A percentile compares a stretch with the other conserved stretches of the same genome.
Evolutionary conservation across 768 basidiomycete species (phyloP).

Genomic region (Leccinellum luteum): DNA sequence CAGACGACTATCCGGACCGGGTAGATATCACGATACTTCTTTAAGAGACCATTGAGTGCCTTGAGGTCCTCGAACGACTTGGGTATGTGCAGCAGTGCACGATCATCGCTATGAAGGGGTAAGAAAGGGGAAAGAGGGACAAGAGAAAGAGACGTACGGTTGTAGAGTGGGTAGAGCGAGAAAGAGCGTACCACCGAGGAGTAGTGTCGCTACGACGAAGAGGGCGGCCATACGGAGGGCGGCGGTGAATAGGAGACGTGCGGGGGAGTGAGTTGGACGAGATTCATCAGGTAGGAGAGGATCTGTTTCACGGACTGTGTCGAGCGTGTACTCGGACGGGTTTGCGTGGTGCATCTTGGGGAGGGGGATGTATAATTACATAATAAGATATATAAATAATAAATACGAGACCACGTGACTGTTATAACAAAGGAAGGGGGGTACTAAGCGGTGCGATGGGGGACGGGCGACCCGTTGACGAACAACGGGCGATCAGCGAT

Average conservation of each 20-base stretch:
- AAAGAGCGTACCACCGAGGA: slow-evolving; percentile 79
- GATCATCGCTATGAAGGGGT: slow-evolving; percentile 59
- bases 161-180: slow-evolving; percentile 77
- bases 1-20: slow-evolving; percentile 83
- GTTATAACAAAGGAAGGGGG: slow-evolving; percentile 23
- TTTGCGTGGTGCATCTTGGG: slow-evolving; percentile 32
- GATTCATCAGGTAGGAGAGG: slow-evolving; percentile 29
- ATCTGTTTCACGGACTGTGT: slow-evolving; percentile 46
- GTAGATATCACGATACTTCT: slow-evolving; percentile 90
- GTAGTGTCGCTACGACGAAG: slow-evolving; percentile 63
- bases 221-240: slow-evolving; percentile 81
- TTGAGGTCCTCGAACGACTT: slow-evolving; percentile 87
- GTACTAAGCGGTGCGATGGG: neutral
- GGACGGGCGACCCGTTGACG: neutral
- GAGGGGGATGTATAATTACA: neutral
- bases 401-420: slow-evolving; percentile 16
- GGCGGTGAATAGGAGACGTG: slow-evolving; percentile 71
- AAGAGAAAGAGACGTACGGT: slow-evolving; percentile 48
- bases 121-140: slow-evolving; percentile 2
- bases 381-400: slow-evolving; percentile 3
- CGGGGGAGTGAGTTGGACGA: slow-evolving; percentile 37
- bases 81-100: slow-evolving; percentile 74
- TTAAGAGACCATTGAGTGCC: slow-evolving; percentile 77
- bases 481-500: slow-evolving; percentile 31
- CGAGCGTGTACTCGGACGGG: slow-evolving; percentile 60